phyloP scores from a whole-genome alignment of 257 asterid genomes.

The Lycium ferocissimum region DNA sequence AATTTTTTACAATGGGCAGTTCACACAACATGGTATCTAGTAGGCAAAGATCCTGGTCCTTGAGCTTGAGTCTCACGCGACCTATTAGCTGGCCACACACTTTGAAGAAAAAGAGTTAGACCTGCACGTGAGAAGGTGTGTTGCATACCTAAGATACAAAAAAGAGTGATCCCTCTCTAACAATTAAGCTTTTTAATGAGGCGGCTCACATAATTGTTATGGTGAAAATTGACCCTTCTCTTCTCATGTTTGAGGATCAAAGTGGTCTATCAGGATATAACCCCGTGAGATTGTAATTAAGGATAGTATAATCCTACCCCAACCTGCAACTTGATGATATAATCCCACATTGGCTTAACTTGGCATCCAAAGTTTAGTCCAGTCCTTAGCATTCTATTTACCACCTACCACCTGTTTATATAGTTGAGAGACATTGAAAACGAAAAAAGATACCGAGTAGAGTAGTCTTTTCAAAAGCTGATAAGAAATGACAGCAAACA shows the following conservation, averaged over 20 bases:
- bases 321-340: conserved; percentile 1
- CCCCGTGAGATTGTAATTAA: background rate
- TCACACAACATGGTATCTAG: background rate
- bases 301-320: background rate
- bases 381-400: background rate
- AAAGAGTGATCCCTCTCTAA: background rate
- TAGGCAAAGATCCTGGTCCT: conserved; percentile 16
- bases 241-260: background rate
- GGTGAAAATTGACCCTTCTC: conserved; percentile 19
- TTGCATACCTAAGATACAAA: background rate
- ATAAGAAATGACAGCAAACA: conserved; percentile 3
- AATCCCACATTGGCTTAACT: background rate
- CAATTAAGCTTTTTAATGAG: conserved; percentile 1
- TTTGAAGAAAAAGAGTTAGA: background rate
- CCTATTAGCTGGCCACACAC: background rate
- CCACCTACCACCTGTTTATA: background rate
- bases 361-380: background rate
- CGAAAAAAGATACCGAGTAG: background rate
- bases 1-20: background rate
- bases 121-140: background rate
- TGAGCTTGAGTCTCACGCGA: background rate
- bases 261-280: conserved; percentile 4
- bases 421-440: background rate
- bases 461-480: background rate
- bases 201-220: background rate